phyloP scores from a whole-genome alignment of 2,329 filamentous ascomycete species.

The Blastomyces silverae region DNA sequence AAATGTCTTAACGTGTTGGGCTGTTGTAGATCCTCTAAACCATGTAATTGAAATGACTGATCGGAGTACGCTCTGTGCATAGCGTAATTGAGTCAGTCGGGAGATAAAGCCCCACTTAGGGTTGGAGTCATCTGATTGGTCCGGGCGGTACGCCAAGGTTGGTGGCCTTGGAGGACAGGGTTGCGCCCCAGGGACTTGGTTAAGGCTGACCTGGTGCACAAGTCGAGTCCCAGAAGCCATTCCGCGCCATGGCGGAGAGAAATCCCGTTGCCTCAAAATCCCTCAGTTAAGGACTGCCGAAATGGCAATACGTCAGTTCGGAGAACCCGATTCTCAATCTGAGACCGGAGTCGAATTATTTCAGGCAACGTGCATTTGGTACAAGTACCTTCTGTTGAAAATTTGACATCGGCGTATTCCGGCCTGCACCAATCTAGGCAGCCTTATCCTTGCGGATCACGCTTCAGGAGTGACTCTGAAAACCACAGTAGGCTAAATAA shows the following conservation, averaged over 20 bases:
- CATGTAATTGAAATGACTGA: slow-evolving; percentile 12
- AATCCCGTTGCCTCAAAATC: slow-evolving; percentile 3
- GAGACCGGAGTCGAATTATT: not conserved
- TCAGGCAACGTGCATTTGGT: slow-evolving; percentile 7
- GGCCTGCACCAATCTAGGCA: slow-evolving; percentile 9
- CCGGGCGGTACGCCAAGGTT: slow-evolving; percentile 1
- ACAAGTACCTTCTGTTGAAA: not conserved
- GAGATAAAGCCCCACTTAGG: not conserved
- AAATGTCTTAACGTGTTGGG: not conserved
- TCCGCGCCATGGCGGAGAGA: slow-evolving; percentile 5
- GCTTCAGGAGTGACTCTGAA: slow-evolving; percentile 1
- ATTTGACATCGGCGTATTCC: slow-evolving; percentile 10
- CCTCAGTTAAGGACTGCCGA: not conserved
- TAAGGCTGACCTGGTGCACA: slow-evolving; percentile 8
- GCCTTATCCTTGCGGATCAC: slow-evolving; percentile 9
- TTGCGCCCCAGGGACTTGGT: not conserved
- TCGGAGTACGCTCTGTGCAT: not conserved
- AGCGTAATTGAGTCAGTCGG: slow-evolving; percentile 9
- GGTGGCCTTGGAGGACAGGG: slow-evolving; percentile 10
- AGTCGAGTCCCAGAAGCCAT: not conserved
- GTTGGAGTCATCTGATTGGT: not conserved
- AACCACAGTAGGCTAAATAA: not conserved
- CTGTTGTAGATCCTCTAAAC: slow-evolving; percentile 10
- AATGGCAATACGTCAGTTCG: not conserved
- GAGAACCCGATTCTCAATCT: not conserved